Evolutionary conservation across 768 basidiomycete genomes (phyloP).

Genomic region (Calocybe indica): DNA sequence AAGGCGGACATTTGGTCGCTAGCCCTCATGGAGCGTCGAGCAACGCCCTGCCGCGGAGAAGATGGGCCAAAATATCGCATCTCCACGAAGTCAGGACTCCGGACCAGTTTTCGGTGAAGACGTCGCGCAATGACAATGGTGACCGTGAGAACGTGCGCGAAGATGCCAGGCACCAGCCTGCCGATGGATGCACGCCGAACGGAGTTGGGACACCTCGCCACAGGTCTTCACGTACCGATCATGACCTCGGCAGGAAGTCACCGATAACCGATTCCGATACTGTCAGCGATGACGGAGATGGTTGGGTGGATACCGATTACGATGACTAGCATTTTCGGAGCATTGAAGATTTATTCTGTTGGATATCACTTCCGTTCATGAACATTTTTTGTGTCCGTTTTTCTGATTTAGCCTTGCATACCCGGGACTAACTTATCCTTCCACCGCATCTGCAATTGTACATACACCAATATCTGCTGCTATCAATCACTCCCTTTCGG

Average conservation of each 20-base stretch:
- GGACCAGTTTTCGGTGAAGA: not conserved
- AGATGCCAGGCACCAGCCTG: not conserved
- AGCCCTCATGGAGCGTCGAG: slow-evolving; percentile 4
- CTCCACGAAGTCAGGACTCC: slow-evolving; percentile 49
- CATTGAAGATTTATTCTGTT: too few species aligned
- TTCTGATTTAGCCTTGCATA: too few species aligned
- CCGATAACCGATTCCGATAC: not conserved
- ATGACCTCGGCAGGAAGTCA: not conserved
- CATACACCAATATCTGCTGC: too few species aligned
- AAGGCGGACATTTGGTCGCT: slow-evolving; percentile 17
- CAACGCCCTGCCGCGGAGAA: slow-evolving; percentile 30
- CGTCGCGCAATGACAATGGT: not conserved
- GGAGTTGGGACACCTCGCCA: not conserved
- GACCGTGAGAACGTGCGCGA: not conserved
- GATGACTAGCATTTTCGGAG: too few species aligned
- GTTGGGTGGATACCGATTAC: slow-evolving; percentile 11
- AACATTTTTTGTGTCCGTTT: too few species aligned
- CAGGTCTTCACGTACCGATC: too few species aligned
- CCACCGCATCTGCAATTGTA: too few species aligned
- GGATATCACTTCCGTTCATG: too few species aligned
- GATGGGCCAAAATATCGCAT: slow-evolving; percentile 64
- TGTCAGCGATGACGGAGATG: slow-evolving; percentile 7
- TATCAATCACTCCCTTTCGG: too few species aligned
- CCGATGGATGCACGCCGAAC: not conserved
- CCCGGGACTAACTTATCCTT: too few species aligned